Evolutionary conservation across 306 rosid species (phyloP).

Genomic region (Calophaca sinica): DNA sequence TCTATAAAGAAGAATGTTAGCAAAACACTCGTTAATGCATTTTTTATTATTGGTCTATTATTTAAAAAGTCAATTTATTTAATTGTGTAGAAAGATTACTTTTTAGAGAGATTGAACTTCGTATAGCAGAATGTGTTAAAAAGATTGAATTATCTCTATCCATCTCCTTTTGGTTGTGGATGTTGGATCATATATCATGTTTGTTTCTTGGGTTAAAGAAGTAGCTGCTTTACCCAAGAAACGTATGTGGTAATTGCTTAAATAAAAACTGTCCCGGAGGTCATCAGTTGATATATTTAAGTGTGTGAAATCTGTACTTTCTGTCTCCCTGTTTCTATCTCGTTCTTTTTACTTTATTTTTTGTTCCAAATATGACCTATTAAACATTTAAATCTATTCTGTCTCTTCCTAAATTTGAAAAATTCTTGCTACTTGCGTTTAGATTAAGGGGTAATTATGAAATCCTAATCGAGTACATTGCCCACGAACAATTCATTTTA

Average conservation of each 20-base stretch:
- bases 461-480: not conserved
- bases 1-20: not conserved
- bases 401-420: not conserved
- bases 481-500: not conserved
- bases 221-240: not conserved
- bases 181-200: constrained; percentile 1
- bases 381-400: not conserved
- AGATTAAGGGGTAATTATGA: not conserved
- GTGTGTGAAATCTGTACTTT: not conserved
- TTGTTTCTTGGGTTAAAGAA: not conserved
- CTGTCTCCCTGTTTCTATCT: not conserved
- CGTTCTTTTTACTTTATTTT: not conserved
- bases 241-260: not conserved
- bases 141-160: not conserved
- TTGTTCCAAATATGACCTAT: not conserved
- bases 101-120: too few relatives aligned
- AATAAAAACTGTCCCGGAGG: not conserved
- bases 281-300: not conserved
- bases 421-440: constrained; percentile 2
- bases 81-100: too few relatives aligned
- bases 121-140: too few relatives aligned
- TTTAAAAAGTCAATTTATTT: too few relatives aligned
- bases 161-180: not conserved
- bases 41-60: too few relatives aligned
- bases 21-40: not conserved